phyloP scores from a whole-genome alignment of 345 rosid genomes.

The Ailanthus altissimus region DNA sequence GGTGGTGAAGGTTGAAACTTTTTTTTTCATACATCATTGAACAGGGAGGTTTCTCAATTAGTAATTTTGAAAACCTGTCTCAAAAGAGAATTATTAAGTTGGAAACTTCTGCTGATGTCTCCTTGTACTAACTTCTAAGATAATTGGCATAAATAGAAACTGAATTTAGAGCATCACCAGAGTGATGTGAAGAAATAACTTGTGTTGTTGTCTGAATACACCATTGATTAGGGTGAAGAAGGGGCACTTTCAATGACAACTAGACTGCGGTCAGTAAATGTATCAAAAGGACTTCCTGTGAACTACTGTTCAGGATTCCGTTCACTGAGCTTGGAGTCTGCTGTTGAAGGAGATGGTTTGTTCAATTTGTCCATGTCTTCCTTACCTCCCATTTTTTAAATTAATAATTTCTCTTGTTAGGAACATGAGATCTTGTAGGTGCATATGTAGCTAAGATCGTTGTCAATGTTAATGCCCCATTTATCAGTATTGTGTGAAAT shows the following conservation, averaged over 20 bases:
- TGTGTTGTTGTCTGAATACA: slow-evolving; percentile 19
- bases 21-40: slow-evolving; percentile 26
- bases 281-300: slow-evolving; percentile 86
- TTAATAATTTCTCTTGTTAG: not conserved
- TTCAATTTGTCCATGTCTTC: slow-evolving; percentile 8
- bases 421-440: not conserved
- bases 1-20: slow-evolving; percentile 76
- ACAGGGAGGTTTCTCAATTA: not conserved
- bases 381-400: slow-evolving; percentile 1
- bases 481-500: not conserved
- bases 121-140: not conserved
- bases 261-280: slow-evolving; percentile 60
- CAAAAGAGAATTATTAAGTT: not conserved
- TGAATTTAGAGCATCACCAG: no score
- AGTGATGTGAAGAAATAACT: not conserved
- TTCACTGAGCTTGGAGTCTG: slow-evolving; percentile 55
- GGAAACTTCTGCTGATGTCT: not conserved
- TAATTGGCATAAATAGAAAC: not conserved
- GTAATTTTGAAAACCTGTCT: slow-evolving; percentile 9
- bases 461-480: not conserved
- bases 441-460: not conserved
- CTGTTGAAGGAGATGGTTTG: slow-evolving; percentile 81
- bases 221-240: slow-evolving; percentile 79
- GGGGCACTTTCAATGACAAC: slow-evolving; percentile 98
- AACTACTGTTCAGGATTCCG: slow-evolving; percentile 97